Evolutionary conservation across 225 moss, liverwort and hornwort genomes (phyloP).

Genomic region (Pleurozium schreberi): DNA sequence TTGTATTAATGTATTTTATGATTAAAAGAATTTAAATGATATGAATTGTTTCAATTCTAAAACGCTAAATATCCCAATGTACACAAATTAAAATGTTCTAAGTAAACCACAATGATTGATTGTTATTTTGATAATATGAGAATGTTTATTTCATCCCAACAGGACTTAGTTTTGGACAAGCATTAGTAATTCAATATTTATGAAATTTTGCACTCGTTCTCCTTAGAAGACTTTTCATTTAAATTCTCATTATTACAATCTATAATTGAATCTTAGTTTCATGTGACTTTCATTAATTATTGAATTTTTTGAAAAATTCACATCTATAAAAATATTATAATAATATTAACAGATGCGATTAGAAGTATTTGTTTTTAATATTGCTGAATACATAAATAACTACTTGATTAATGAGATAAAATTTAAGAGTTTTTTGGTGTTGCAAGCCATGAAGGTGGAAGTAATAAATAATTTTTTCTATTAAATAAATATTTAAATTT

Average conservation of each 20-base stretch:
- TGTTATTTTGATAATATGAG: background rate
- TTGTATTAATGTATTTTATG: background rate
- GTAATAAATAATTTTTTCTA: no score
- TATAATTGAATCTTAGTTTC: no score
- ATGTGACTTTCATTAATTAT: background rate
- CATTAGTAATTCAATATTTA: background rate
- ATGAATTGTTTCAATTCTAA: background rate
- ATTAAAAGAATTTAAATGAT: background rate
- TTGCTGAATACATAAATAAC: background rate
- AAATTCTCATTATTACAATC: background rate
- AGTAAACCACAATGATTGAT: background rate
- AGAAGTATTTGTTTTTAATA: background rate
- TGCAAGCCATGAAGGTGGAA: background rate
- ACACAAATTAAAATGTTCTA: background rate
- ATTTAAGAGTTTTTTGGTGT: background rate
- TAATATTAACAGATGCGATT: background rate
- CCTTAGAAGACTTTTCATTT: background rate
- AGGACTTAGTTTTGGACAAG: background rate
- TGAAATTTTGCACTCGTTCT: rapidly evolving
- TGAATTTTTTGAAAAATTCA: no score
- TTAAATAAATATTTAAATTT: no score
- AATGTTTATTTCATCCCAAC: background rate
- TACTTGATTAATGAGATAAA: background rate
- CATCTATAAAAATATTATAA: no score
- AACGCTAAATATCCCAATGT: background rate